Evolutionary conservation across 495 filamentous ascomycete species (phyloP), one percentile per base, ranked within the genome.

Genomic region (Podospora sp.): DNA sequence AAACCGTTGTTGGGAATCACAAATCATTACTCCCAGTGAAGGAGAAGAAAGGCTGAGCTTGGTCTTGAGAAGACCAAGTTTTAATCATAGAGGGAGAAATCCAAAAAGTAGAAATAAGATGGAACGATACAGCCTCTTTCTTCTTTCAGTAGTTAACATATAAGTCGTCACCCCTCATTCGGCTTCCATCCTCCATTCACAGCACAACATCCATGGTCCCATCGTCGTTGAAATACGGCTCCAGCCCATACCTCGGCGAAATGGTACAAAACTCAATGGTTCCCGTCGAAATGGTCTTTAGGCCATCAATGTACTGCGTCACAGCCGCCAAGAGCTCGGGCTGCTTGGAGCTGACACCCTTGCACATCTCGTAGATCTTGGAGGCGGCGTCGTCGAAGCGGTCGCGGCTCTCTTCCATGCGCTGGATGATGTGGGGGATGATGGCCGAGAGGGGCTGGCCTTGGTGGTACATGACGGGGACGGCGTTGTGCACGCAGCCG

Each of bases 101-200:
- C n/a, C n/a, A n/a, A n/a, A n/a, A n/a, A n/a, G n/a, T n/a, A n/a
- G n/a, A n/a, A n/a, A n/a, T n/a, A n/a, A n/a, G n/a, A n/a, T n/a
- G n/a, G n/a, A n/a, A n/a, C n/a, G n/a, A n/a, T n/a, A n/a, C n/a
- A n/a, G n/a, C n/a, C n/a, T n/a, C n/a, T n/a, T n/a, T n/a, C n/a
- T n/a, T n/a, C n/a, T n/a, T n/a, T n/a, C n/a, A n/a, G n/a, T n/a
- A n/a, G n/a, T n/a, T n/a, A n/a, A n/a, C n/a, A n/a, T n/a, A n/a
- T n/a, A n/a, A n/a, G n/a, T n/a, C n/a, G n/a, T n/a, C n/a, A n/a
- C n/a, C n/a, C n/a, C n/a, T n/a, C n/a, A n/a, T n/a, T n/a, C n/a
- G n/a, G n/a, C n/a, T n/a, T n/a, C n/a, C 78, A 71, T 52, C 20
- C 63, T 2, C 14, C 58, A 61, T 18, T 40, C 20, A 61, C 26